Evolutionary conservation across 352 stramenopile genomes (phyloP).

Genomic region (Globisporangium paddicum): DNA sequence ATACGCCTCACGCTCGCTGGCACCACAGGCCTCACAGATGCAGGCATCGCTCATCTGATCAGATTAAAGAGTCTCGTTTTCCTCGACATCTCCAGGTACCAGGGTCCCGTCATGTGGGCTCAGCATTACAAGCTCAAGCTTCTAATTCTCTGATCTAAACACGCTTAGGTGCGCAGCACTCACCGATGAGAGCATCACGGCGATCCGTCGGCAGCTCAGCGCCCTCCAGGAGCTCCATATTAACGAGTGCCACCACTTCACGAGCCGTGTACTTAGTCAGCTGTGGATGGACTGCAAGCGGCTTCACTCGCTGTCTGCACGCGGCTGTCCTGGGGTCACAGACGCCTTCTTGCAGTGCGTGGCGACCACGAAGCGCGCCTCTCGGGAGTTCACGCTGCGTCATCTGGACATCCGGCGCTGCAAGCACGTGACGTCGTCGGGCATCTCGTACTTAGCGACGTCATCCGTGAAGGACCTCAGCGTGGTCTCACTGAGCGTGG

Average conservation of each 20-base stretch:
- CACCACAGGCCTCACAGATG: slow-evolving; percentile 28
- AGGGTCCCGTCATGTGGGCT: too few relatives aligned
- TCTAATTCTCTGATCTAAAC: background rate
- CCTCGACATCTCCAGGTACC: slow-evolving; percentile 25
- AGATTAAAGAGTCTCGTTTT: slow-evolving; percentile 26
- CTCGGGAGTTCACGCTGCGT: slow-evolving; percentile 15
- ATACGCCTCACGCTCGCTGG: slow-evolving; percentile 21
- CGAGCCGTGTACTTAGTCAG: slow-evolving; percentile 34
- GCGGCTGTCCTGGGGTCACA: slow-evolving; percentile 38
- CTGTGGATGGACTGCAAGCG: slow-evolving; percentile 55
- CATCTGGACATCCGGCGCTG: slow-evolving; percentile 53
- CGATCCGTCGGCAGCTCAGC: slow-evolving; percentile 37
- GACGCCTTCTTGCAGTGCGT: slow-evolving; percentile 56
- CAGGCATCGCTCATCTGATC: slow-evolving; percentile 13
- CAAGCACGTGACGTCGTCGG: slow-evolving; percentile 60
- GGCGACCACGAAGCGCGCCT: slow-evolving; percentile 38
- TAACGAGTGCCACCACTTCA: slow-evolving; percentile 62
- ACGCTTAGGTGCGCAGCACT: slow-evolving; percentile 40
- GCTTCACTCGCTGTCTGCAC: slow-evolving; percentile 40
- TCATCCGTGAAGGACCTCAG: slow-evolving; percentile 26
- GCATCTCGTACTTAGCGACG: slow-evolving; percentile 47
- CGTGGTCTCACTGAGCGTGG: slow-evolving; percentile 29
- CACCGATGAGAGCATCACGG: slow-evolving; percentile 47
- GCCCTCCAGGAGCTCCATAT: slow-evolving; percentile 45
- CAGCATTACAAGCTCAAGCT: too few relatives aligned